These are phyloP conservation scores for Rhodotorula sp. DNA, from an alignment of 1,284 basidiomycete genomes.

Conservation along the genomic window DNA sequence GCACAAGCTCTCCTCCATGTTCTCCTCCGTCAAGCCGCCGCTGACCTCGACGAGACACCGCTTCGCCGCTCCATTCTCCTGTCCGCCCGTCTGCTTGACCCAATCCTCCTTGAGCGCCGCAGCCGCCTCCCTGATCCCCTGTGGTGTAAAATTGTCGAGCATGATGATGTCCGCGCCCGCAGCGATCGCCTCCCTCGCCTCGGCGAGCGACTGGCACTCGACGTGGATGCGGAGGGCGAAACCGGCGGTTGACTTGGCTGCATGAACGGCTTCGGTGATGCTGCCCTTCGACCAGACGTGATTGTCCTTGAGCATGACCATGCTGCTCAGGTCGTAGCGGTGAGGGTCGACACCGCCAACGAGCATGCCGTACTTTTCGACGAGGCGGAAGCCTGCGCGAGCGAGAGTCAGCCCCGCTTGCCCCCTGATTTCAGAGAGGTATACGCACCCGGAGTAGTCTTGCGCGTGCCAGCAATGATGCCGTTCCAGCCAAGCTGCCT, in stretches of 20 bases:
- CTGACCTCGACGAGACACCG: slow-evolving; percentile 85
- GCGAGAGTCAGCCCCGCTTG: background rate
- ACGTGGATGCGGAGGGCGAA: slow-evolving; percentile 93
- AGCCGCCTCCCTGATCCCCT: slow-evolving; percentile 66
- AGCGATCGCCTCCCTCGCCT: slow-evolving; percentile 92
- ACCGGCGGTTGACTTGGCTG: slow-evolving; percentile 83
- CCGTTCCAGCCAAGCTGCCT: slow-evolving; percentile 76
- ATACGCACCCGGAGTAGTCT: slow-evolving; percentile 78
- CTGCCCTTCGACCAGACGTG: slow-evolving; percentile 98
- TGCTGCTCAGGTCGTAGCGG: slow-evolving; percentile 92
- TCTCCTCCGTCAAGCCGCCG: slow-evolving; percentile 84
- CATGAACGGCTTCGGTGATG: slow-evolving; percentile 79
- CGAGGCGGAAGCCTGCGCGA: slow-evolving; percentile 70
- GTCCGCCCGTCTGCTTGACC: slow-evolving; percentile 44
- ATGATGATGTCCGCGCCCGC: slow-evolving; percentile 97
- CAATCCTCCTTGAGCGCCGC: slow-evolving; percentile 70
- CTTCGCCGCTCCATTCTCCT: slow-evolving; percentile 45
- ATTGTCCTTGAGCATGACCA: slow-evolving; percentile 99
- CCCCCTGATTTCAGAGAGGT: too few relatives aligned
- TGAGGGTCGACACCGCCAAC: slow-evolving; percentile 96
- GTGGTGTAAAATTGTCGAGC: slow-evolving; percentile 91
- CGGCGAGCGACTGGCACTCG: slow-evolving; percentile 81
- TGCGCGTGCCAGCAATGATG: slow-evolving; percentile 89
- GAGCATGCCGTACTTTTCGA: slow-evolving; percentile 99
- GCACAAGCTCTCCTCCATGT: slow-evolving; percentile 69